Base-by-base conservation (phyloP, 2,329 filamentous ascomycete genomes). In the Verticillium tricorpus region DNA sequence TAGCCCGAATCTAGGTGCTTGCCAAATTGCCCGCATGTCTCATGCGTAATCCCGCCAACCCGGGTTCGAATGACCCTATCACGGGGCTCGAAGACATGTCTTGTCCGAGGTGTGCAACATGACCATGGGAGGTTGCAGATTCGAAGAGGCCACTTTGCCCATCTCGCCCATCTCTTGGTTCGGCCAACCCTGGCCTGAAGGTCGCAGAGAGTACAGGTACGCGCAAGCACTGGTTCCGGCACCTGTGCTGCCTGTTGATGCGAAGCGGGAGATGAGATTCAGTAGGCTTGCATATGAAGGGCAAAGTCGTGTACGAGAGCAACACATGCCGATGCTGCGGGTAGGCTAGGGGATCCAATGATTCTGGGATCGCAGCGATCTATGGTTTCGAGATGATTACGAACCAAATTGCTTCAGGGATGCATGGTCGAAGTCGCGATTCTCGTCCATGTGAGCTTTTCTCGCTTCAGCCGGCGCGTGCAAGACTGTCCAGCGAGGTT, bases 31-130 rank as follows among this genome's bases (percentile, higher is more conserved):
- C 45, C 61, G 61, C 61, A 61, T 59, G 63, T 60, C 61, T 45
- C 22, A 66, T 65, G 64, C 64, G 62, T 45, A 54, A 28, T 54
- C 35, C 58, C 58, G 58, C 58, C 45, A 56, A 60, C 45, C 58
- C 40, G 15, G 58, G 19, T 25, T 37, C 28, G 19, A 37, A 50
- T 58, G 37, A 37, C 59, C 63, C 64, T 64, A 66, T 66, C 58
- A 60, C 61, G 64, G 63, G 62, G 61, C 59, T 61, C 63, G 54
- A 37, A 64, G 61, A 61, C 63, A 62, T 61, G 59, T 66, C 61
- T 66, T 60, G 64, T 61, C 63, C 61, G 50, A 35, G 31, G 35
- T 54, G 63, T 64, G 35, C 39, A 40, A 65, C 61, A 32, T 58
- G 34, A 55, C 25, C 31, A 57, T 58, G 63, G 61, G 28, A 58